Evolutionary conservation across 75 land plant species (phyloP), one percentile per base, ranked within the genome.

Genomic region (Selaginella tamariscina): DNA sequence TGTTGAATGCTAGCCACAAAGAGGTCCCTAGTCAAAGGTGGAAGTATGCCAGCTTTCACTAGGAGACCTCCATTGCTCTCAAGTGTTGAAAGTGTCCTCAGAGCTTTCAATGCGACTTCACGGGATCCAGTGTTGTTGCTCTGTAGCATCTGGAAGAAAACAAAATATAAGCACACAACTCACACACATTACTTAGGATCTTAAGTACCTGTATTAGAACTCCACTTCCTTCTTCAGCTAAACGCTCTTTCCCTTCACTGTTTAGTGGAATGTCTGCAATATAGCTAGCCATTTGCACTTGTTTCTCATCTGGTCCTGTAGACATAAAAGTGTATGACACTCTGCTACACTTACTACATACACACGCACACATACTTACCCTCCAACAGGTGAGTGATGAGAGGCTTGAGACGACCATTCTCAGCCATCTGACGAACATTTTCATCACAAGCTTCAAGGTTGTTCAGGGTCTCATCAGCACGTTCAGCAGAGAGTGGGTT

Each of bases 351-450:
- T 13, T 13, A 49, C 54, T 49, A 13, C 20, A 13, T 49, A 49
- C 11, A 20, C 54, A 20, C 54, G 54, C 20, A 13, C 20, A 49
- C 54, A n/a, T 2, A 27, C 29, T n/a, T 70, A 94, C 98, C 98
- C 89, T 90, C 85, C 56, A 87, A 77, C 21, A 94, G 79, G 11
- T 79, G 70, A 44, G 68, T 77, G 24, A 94, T 77, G 65, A 94
- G 86, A 24, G 98, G 96, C 70, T 85, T 79, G 62, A 94, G 55
- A 65, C 98, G 80, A 27, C 98, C 98, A 82, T 81, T 83, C 71
- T 90, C 98, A 65, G 97, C 98, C 96, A 94, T 87, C 70, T 89
- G 98, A 27, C 79, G 66, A 22, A 94, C 85, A 80, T 85, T 94
- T 31, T 70, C 70, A 65, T 94, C 98, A 73, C 79, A 85, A 18